Percentiles rank a stretch among this genome's conserved stretches.
phyloP scores from a whole-genome alignment of 306 rosid genomes.

The Casuarina cunninghamiana region DNA sequence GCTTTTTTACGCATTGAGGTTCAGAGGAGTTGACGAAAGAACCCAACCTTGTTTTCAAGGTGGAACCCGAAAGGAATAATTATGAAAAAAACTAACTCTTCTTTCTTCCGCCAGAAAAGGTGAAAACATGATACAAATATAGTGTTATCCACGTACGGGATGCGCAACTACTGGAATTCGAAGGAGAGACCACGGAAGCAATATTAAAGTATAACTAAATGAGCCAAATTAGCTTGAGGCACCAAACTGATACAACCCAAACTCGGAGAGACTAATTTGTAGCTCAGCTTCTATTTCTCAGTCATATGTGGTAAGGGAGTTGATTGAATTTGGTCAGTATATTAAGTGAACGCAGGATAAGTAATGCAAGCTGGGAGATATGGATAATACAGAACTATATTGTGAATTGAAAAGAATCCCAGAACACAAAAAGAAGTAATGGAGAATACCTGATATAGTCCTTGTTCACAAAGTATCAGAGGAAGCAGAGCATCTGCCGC shows the following conservation, averaged over 20 bases:
- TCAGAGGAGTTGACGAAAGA: neutral
- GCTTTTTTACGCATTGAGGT: neutral
- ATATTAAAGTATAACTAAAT: neutral
- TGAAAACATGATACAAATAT: neutral
- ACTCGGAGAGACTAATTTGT: neutral
- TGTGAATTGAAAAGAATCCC: neutral
- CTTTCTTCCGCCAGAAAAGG: neutral
- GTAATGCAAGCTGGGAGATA: neutral
- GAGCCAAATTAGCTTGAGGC: neutral
- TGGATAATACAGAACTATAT: neutral
- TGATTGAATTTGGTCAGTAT: neutral
- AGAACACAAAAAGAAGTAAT: neutral
- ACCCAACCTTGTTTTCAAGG: neutral
- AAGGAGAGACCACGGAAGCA: neutral
- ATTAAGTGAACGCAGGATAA: neutral
- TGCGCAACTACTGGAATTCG: too few relatives aligned
- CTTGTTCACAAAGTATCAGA: conserved; percentile 81
- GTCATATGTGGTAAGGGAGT: neutral
- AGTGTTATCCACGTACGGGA: too few relatives aligned
- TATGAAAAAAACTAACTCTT: neutral
- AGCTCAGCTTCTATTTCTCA: neutral
- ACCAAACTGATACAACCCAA: neutral
- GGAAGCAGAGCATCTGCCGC: conserved; percentile 99
- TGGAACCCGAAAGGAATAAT: neutral
- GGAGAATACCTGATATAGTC: conserved; percentile 70